Percentiles rank a stretch among this genome's conserved stretches.
These are phyloP conservation scores for Apiospora pterosperma DNA, from an alignment of 2,329 filamentous ascomycete genomes.

Conservation along the genomic window DNA sequence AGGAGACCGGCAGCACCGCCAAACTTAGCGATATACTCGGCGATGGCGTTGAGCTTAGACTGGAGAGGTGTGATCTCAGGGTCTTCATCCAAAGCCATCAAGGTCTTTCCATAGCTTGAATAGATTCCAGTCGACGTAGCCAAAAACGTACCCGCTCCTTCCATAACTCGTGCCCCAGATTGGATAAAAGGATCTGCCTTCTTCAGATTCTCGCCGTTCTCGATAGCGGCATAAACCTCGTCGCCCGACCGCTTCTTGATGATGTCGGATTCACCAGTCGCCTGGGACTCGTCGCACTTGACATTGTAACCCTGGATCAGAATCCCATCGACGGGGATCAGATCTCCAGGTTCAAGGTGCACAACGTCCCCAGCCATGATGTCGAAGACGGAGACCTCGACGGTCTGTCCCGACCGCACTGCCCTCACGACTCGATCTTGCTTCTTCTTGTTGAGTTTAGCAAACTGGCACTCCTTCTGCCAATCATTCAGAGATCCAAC, in stretches of 20 bases:
- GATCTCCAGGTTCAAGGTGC: constrained; percentile 70
- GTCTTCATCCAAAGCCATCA: constrained; percentile 70
- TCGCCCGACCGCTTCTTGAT: constrained; percentile 66
- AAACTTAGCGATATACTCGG: constrained; percentile 74
- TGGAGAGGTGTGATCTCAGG: constrained; percentile 75
- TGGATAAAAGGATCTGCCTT: constrained; percentile 84
- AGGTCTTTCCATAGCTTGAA: constrained; percentile 72
- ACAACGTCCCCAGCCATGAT: constrained; percentile 68
- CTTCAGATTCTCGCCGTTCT: constrained; percentile 60
- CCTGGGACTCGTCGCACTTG: constrained; percentile 75
- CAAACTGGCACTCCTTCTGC: constrained; percentile 77
- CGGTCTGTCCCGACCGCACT: constrained; percentile 65
- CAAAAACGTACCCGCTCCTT: constrained; percentile 72
- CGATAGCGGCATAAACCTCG: constrained; percentile 67
- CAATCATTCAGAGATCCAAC: constrained; percentile 78
- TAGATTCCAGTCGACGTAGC: constrained; percentile 71
- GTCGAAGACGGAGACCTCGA: constrained; percentile 68
- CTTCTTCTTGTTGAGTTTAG: constrained; percentile 76
- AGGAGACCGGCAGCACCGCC: constrained; percentile 74
- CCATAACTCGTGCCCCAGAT: constrained; percentile 75
- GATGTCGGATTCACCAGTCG: constrained; percentile 76
- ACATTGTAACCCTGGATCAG: constrained; percentile 71
- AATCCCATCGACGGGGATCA: constrained; percentile 71
- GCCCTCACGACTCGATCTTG: constrained; percentile 71
- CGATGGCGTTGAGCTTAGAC: constrained; percentile 70